Base-by-base conservation (phyloP, 1,284 basidiomycete genomes). In the Trichosporon sp. region DNA sequence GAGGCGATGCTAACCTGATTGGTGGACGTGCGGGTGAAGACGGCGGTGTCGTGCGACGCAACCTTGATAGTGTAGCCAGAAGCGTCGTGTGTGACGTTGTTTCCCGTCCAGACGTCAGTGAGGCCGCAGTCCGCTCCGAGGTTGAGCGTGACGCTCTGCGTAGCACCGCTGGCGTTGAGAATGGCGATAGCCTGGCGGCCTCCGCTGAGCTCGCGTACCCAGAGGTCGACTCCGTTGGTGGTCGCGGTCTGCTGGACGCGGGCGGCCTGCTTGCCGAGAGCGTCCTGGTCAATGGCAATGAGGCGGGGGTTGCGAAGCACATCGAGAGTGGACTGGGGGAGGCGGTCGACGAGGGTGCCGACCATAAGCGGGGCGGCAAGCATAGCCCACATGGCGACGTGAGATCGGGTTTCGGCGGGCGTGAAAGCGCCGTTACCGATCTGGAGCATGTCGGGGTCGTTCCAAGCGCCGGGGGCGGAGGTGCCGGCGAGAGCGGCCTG, bases 381-480 rank as follows among this genome's bases (percentile, higher is more conserved):
- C 58, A 59, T 59, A 9, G 58, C 58, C 58, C 58, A 44, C 37
- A 59, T 59, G 5, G 58, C 37, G 27, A 59, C 25, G 58, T 59
- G 58, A 0, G 16, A n/a, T 14, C 29, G 23, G 10, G 36, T 59
- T 40, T 59, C 58, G 19, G 29, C 58, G 5, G 25, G 27, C 5
- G 58, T 59, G 27, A 59, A 31, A 13, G 2, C 21, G 13, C 37
- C 58, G 40, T 59, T 59, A 9, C 58, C 58, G 40, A 59, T 29
- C 58, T 59, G 58, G 23, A 59, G 58, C 58, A 59, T 59, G 37
- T 59, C 58, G 27, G 58, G 58, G 58, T 44, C 58, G 37, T 40
- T 44, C 36, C 37, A 59, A 1, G 49, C 49, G 2, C 49, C 49
- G 1, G 25, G 49, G 4, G 32, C 31, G 5, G 56, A 33, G 11